phyloP scores from a whole-genome alignment of 1,284 basidiomycete species.

The Athelia sp. region DNA sequence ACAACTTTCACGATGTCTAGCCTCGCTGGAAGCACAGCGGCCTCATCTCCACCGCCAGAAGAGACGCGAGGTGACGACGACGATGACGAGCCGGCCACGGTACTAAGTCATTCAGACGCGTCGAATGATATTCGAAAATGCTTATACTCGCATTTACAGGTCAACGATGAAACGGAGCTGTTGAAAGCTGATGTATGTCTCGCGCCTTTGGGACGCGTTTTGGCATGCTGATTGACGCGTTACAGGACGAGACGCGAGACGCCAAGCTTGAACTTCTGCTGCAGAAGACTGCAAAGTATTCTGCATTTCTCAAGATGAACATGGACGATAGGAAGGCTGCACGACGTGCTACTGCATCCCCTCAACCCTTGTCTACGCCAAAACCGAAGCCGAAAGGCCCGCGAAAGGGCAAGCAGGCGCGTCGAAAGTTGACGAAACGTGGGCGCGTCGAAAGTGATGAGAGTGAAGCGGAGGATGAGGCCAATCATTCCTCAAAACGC shows the following conservation, averaged over 20 bases:
- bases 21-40: slow-evolving; percentile 16
- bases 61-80: slow-evolving; percentile 6
- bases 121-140: not conserved
- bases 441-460: slow-evolving; percentile 26
- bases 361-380: not conserved
- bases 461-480: slow-evolving; percentile 19
- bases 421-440: slow-evolving; percentile 24
- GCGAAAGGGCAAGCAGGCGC: slow-evolving; percentile 27
- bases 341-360: slow-evolving; percentile 9
- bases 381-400: slow-evolving; percentile 13
- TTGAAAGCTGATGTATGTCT: not conserved
- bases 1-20: slow-evolving; percentile 15
- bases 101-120: slow-evolving; percentile 4
- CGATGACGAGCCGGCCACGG: too few species aligned
- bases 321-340: slow-evolving; percentile 45
- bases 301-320: slow-evolving; percentile 51
- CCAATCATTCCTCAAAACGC: slow-evolving; percentile 20
- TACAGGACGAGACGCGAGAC: not conserved
- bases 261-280: slow-evolving; percentile 54
- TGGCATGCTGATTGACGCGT: not conserved
- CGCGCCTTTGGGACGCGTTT: slow-evolving; percentile 4
- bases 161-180: not conserved
- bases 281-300: slow-evolving; percentile 59
- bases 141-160: not conserved
- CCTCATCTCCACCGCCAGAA: slow-evolving; percentile 22